Base-by-base conservation (phyloP, 495 filamentous ascomycete species). In the Acidomyces sp. region DNA sequence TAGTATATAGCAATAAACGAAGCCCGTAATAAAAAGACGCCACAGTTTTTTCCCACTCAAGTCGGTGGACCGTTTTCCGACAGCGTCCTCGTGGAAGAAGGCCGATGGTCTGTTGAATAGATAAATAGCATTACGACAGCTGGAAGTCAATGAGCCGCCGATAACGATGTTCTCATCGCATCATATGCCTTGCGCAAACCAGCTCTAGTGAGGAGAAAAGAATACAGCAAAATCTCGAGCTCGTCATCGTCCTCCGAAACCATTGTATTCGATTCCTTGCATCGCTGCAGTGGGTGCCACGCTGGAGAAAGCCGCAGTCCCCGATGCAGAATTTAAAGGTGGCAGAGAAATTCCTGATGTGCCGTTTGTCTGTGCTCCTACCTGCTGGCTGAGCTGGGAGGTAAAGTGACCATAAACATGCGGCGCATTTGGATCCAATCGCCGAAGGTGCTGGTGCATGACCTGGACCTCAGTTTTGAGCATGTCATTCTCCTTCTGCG, bases 351-450 rank as follows among this genome's bases (percentile, higher is more conserved):
- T 46, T 9, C 41, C 28, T 9, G 37, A 34, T 5, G 27, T n/a
- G 15, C 41, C 43, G 15, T 46, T 46, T 2, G 26, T 28, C 34
- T 49, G 39, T 16, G 37, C 33, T 15, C 23, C 37, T 16, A 39
- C 13, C 30, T 38, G 6, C 22, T 53, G 50, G 21, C 13, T 45
- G 5, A 54, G 40, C 18, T 51, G 47, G 7, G 23, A 28, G 3
- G 51, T 44, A 30, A 51, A 50, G 25, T 47, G 37, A 13, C 51
- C 51, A 34, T 54, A 54, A 10, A 54, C 43, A 27, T 54, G 51
- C 20, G 51, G 48, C 3, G 13, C 32, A 22, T 41, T 47, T 3
- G 51, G 43, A 33, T 54, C 51, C 4, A 47, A 17, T 15, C 41
- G 41, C 5, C 48, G 38, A 4, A 54, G 43, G 12, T 45, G 38